Conservation (phyloP, 805 yeast species). For the Kuraishia borneana region DNA sequence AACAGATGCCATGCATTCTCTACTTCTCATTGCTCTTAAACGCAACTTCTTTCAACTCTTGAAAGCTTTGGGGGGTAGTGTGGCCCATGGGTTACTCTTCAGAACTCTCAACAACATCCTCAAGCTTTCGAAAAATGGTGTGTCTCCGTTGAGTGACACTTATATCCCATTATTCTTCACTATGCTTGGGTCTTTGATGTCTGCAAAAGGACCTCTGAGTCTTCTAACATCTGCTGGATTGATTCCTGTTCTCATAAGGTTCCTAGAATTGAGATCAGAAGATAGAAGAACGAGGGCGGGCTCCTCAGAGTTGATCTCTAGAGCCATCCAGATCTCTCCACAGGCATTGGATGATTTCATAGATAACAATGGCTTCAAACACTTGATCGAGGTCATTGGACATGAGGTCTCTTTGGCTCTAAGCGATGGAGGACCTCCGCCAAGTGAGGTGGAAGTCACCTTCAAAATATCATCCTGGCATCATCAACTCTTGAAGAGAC, state of each 20-base stretch:
- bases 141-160: slow-evolving; percentile 33
- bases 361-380: slow-evolving; percentile 51
- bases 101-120: slow-evolving; percentile 52
- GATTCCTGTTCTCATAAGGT: slow-evolving; percentile 50
- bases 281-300: slow-evolving; percentile 50
- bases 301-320: slow-evolving; percentile 47
- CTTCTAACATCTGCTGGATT: slow-evolving; percentile 69
- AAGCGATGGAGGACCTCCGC: slow-evolving; percentile 44
- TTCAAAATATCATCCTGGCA: slow-evolving; percentile 49
- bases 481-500: slow-evolving; percentile 42
- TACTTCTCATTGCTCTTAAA: slow-evolving; percentile 58
- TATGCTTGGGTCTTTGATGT: slow-evolving; percentile 50
- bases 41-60: slow-evolving; percentile 64
- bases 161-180: slow-evolving; percentile 38
- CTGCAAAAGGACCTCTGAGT: slow-evolving; percentile 39
- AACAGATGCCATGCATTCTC: slow-evolving; percentile 49
- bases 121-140: not conserved
- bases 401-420: slow-evolving; percentile 58
- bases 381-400: slow-evolving; percentile 47
- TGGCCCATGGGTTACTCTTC: slow-evolving; percentile 73
- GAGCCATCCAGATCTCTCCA: slow-evolving; percentile 27
- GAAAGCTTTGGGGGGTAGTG: slow-evolving; percentile 73
- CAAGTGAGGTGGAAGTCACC: slow-evolving; percentile 35
- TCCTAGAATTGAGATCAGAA: slow-evolving; percentile 39
- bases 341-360: slow-evolving; percentile 56